A percentile compares a stretch with the other conserved stretches of the same genome.
These are phyloP conservation scores for Ligustrum vulgare DNA, from an alignment of 257 asterid genomes.

Conservation along the genomic window DNA sequence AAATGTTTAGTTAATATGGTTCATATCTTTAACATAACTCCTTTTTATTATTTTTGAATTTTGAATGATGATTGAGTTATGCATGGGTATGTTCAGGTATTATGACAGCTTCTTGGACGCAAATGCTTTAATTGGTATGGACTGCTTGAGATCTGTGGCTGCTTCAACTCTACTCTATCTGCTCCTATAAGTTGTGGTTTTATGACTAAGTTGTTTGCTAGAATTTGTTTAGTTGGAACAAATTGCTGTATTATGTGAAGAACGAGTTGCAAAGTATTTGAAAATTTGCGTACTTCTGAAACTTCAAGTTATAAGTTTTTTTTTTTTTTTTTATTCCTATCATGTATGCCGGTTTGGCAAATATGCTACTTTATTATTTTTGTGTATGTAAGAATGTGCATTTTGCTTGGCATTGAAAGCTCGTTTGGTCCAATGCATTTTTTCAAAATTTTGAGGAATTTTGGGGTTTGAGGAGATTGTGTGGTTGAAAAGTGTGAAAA, in stretches of 20 bases:
- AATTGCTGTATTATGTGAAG: slow-evolving; percentile 64
- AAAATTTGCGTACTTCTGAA: slow-evolving; percentile 21
- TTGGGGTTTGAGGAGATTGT: too few relatives aligned
- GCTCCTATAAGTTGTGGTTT: slow-evolving; percentile 69
- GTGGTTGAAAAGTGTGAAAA: too few relatives aligned
- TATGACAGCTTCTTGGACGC: slow-evolving; percentile 95
- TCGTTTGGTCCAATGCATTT: too few relatives aligned
- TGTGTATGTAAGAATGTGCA: background rate
- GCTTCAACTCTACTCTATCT: slow-evolving; percentile 81
- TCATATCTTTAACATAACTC: background rate
- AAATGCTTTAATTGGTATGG: slow-evolving; percentile 93
- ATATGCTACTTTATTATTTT: slow-evolving; percentile 7
- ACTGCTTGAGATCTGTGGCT: slow-evolving; percentile 96
- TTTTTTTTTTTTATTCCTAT: slow-evolving; percentile 20
- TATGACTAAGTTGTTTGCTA: slow-evolving; percentile 55
- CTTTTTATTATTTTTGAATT: slow-evolving; percentile 33
- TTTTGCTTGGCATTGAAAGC: background rate
- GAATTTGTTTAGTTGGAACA: slow-evolving; percentile 49
- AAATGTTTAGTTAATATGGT: background rate
- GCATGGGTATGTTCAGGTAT: slow-evolving; percentile 86
- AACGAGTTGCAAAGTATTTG: slow-evolving; percentile 36
- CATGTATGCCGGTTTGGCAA: background rate
- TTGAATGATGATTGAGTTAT: slow-evolving; percentile 55
- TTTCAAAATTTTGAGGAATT: too few relatives aligned
- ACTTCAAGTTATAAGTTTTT: slow-evolving; percentile 13